phyloP scores from a whole-genome alignment of 805 yeast genomes.

The Lachancea sp. region DNA sequence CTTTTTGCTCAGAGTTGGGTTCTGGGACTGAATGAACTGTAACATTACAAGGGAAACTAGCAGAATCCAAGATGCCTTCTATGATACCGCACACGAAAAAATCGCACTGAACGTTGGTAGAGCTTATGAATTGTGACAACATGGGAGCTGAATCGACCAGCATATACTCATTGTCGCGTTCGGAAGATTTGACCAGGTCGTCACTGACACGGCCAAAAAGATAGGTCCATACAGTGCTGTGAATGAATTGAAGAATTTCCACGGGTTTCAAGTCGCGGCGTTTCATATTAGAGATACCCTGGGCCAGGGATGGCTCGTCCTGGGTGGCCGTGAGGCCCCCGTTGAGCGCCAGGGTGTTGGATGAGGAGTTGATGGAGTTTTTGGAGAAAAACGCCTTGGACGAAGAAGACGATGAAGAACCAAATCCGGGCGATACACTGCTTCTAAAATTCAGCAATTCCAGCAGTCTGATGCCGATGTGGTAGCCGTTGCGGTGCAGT shows the following conservation, averaged over 20 bases:
- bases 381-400: constrained; percentile 2
- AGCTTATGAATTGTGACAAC: constrained; percentile 60
- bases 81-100: constrained; percentile 83
- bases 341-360: neutral
- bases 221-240: constrained; percentile 66
- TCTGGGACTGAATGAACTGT: constrained; percentile 72
- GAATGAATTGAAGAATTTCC: constrained; percentile 66
- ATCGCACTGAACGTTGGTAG: constrained; percentile 72
- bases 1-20: constrained; percentile 50
- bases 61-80: constrained; percentile 69
- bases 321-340: neutral
- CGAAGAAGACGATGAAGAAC: neutral
- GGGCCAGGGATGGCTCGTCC: constrained; percentile 18
- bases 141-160: constrained; percentile 71
- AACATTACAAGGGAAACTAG: constrained; percentile 66
- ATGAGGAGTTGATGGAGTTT: neutral
- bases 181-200: constrained; percentile 68
- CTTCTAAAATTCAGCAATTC: constrained; percentile 45
- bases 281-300: constrained; percentile 22
- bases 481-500: constrained; percentile 67
- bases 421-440: constrained; percentile 19
- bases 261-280: constrained; percentile 58
- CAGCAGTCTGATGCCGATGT: constrained; percentile 61
- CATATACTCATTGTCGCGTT: constrained; percentile 65
- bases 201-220: constrained; percentile 73